Percentiles rank a stretch among this genome's conserved stretches.
phyloP scores from a whole-genome alignment of 208 protist species.

The Phytomonas francai region DNA sequence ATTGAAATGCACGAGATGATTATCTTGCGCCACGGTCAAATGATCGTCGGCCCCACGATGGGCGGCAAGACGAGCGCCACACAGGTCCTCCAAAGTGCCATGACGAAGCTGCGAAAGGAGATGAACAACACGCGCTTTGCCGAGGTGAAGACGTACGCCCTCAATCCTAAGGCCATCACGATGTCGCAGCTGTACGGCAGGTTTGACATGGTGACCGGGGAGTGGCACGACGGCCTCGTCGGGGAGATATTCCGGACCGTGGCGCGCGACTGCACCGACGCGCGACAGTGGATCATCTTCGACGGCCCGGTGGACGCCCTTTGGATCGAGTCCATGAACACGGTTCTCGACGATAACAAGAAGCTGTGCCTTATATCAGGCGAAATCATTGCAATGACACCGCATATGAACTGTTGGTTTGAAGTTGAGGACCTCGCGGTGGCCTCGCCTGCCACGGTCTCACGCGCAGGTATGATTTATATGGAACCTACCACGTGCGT shows the following conservation, averaged over 20 bases:
- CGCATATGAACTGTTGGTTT: slow-evolving; percentile 95
- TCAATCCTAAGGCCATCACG: slow-evolving; percentile 97
- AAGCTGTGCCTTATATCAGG: slow-evolving; percentile 94
- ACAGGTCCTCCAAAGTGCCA: slow-evolving; percentile 74
- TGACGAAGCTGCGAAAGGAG: slow-evolving; percentile 76
- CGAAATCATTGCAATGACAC: slow-evolving; percentile 94
- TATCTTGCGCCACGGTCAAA: slow-evolving; percentile 96
- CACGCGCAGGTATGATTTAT: slow-evolving; percentile 98
- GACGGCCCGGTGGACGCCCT: slow-evolving; percentile 95
- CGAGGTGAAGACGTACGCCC: slow-evolving; percentile 77
- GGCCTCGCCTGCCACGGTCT: slow-evolving; percentile 96
- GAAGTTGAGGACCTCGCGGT: slow-evolving; percentile 96
- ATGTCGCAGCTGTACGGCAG: slow-evolving; percentile 97
- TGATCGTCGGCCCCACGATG: slow-evolving; percentile 96
- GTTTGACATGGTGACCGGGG: slow-evolving; percentile 93
- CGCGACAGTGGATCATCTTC: slow-evolving; percentile 95
- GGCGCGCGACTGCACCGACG: slow-evolving; percentile 74
- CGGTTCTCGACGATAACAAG: slow-evolving; percentile 93
- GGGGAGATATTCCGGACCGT: slow-evolving; percentile 89
- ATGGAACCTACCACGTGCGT: slow-evolving; percentile 92
- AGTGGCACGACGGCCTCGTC: slow-evolving; percentile 96
- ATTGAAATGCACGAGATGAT: slow-evolving; percentile 98
- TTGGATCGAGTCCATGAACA: slow-evolving; percentile 95
- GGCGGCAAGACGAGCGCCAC: slow-evolving; percentile 92
- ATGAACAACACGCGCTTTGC: slow-evolving; percentile 66